Base-by-base conservation (phyloP, 768 basidiomycete species). In the Leccinum uliginosum region DNA sequence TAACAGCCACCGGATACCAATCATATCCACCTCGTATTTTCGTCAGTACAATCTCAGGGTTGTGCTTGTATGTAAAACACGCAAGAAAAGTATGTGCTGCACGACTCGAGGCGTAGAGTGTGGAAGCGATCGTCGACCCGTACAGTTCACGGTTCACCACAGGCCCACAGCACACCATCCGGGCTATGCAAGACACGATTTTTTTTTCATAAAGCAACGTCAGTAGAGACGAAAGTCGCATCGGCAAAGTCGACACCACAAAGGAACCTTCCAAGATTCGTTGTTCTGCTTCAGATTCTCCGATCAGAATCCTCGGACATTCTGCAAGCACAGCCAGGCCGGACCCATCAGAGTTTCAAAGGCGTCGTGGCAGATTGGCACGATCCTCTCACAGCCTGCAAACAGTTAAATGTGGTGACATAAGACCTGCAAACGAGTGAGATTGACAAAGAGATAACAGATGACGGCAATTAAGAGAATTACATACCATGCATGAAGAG, bases 401-500 rank as follows among this genome's bases (percentile, higher is more conserved):
- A 11, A 74, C 59, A 11, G 74, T 72, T 15, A 76, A 49, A 53
- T 74, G 71, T 3, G 75, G 68, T 6, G 74, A 65, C 34, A 69
- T 53, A 46, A 72, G 47, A n/a, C 74, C 74, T 75, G 4, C 14
- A 51, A 38, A 53, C 35, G 54, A 56, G 57, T n/a, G 38, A 54
- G 27, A 60, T 32, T 55, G n/a, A 23, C 50, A 46, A 46, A 46
- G n/a, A 30, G 27, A 19, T 17, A 53, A 48, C 51, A 55, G 7
- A 40, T 17, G 17, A 47, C 53, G 50, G 51, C 4, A 57, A 58
- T 57, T 54, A 43, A 21, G 46, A 27, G 9, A 29, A 49, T 46
- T 15, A 62, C 77, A 55, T 66, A 85, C 87, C 86, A 62, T 82
- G 80, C 58, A 88, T 64, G 68, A 81, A 89, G 19, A 89, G 63